Evolutionary conservation across 2,329 filamentous ascomycete genomes (phyloP).

Genomic region (Sarocladium oryzae): DNA sequence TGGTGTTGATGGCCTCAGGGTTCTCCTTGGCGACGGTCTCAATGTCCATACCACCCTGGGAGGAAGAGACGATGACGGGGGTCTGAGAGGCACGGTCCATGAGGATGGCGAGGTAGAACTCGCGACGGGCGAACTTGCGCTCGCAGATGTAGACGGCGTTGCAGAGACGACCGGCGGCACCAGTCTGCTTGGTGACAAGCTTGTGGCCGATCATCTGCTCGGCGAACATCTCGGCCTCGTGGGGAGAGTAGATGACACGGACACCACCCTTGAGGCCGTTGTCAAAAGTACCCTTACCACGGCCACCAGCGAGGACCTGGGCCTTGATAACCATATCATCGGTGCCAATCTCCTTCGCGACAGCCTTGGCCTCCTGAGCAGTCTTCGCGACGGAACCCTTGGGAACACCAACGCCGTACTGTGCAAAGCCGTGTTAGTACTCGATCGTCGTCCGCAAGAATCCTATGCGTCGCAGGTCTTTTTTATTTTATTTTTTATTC

Average conservation of each 20-base stretch:
- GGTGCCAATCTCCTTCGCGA: constrained; percentile 84
- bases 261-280: constrained; percentile 99
- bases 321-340: constrained; percentile 99
- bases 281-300: constrained; percentile 96
- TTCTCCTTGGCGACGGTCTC: constrained; percentile 97
- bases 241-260: constrained; percentile 96
- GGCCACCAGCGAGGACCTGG: constrained; percentile 93
- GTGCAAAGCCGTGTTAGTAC: constrained; percentile 17
- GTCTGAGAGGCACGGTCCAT: constrained; percentile 92
- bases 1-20: constrained; percentile 92
- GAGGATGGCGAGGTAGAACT: constrained; percentile 97
- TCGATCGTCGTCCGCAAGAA: constrained; percentile 15
- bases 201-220: constrained; percentile 99
- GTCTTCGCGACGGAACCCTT: constrained; percentile 80
- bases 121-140: constrained; percentile 97
- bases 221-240: constrained; percentile 93
- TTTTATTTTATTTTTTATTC: neutral
- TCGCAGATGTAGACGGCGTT: constrained; percentile 98
- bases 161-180: constrained; percentile 86
- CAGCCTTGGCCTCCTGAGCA: constrained; percentile 79
- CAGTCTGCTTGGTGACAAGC: constrained; percentile 99
- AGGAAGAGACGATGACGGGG: constrained; percentile 95
- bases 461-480: constrained; percentile 13
- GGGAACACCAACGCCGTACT: constrained; percentile 95
- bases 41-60: constrained; percentile 98